Base-by-base conservation (phyloP, 257 asterid genomes). In the Jaltomata sinuosa region DNA sequence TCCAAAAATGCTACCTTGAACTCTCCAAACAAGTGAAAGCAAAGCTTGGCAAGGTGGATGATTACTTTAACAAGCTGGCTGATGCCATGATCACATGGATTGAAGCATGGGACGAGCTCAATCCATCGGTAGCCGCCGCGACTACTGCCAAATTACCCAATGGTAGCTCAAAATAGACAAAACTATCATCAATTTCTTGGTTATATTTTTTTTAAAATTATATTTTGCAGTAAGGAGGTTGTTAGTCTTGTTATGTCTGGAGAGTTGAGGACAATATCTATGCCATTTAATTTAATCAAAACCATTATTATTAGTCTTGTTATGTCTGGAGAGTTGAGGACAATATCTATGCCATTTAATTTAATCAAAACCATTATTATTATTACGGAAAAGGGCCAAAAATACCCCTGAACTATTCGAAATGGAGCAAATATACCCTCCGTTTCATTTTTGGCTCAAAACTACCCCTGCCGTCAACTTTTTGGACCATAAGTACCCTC, bases 51-150 rank as follows among this genome's bases (percentile, higher is more conserved):
- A 91, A 89, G 69, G 90, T 92, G 8, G 95, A 92, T 36, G 91
- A 90, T 3, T 91, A 91, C 83, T 91, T 91, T 76, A 87, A 81
- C 71, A 91, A 91, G 88, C 90, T 91, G 7, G 92, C 93, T 1
- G 94, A 91, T 83, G 94, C 94, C 38, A 91, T 91, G 94, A 78
- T 85, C 36, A 91, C 94, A 16, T 91, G 94, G 94, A 91, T 89
- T 65, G 91, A 91, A 85, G 94, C 94, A 31, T 91, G 94, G 94
- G 93, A 91, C 11, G 92, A 90, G 64, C 91, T 91, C 77, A 91
- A 91, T 67, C 89, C 93, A 22, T 57, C 82, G 0, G 59, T 61
- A 3, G 1, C 78, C 10, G 11, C 85, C 22, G 74, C 49, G 3
- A 2, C 82, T 11, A 38, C 79, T 5, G 69, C 79, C 8, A 85